Percentiles rank a stretch among this genome's conserved stretches.
phyloP scores from a whole-genome alignment of 345 rosid species.

The Populus pruinosa region DNA sequence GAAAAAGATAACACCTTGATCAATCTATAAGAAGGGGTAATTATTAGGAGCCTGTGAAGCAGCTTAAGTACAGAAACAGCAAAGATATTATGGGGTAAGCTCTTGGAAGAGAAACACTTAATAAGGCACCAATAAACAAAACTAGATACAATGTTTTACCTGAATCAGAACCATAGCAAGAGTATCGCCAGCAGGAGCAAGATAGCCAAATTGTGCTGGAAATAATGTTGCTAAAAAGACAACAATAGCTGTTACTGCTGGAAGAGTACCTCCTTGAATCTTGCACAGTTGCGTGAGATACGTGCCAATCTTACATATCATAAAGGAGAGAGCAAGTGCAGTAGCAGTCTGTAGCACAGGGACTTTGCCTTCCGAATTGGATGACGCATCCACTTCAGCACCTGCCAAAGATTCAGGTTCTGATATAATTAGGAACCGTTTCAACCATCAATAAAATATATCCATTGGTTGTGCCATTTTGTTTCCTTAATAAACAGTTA shows the following conservation, averaged over 20 bases:
- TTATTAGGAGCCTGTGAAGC: neutral
- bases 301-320: conserved; percentile 61
- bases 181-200: conserved; percentile 65
- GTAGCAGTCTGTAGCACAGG: conserved; percentile 51
- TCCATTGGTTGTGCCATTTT: neutral
- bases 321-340: conserved; percentile 58
- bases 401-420: conserved; percentile 35
- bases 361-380: conserved; percentile 32
- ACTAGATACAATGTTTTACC: conserved; percentile 39
- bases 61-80: neutral
- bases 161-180: conserved; percentile 75
- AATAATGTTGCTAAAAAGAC: conserved; percentile 62
- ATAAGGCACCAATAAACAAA: neutral
- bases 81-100: neutral
- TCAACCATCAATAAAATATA: neutral
- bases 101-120: no score
- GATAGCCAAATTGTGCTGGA: conserved; percentile 51
- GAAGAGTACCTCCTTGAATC: conserved; percentile 70
- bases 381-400: conserved; percentile 26
- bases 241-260: conserved; percentile 59
- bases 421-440: neutral
- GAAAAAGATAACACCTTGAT: no score
- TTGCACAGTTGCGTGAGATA: conserved; percentile 35
- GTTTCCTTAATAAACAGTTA: no score
- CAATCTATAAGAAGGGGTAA: neutral